Evolutionary conservation across 495 filamentous ascomycete species (phyloP), one percentile per base, ranked within the genome.

Genomic region (Evernia prunastri): DNA sequence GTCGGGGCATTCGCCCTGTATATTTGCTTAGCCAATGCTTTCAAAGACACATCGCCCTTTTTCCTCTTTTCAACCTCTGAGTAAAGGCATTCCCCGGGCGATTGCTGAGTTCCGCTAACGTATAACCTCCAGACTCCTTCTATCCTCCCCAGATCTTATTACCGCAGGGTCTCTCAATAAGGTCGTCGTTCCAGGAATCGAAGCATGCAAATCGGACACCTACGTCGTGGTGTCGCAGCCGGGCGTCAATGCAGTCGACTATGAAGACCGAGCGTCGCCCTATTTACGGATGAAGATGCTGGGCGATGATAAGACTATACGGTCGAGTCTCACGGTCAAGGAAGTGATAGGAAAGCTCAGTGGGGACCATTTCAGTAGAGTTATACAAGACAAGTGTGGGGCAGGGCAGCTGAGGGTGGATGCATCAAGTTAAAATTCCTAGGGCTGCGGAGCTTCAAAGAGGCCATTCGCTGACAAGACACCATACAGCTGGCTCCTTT

Each of bases 201-300:
- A 76, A 15, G 70, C 70, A n/a, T 96, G 91, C 73, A 83, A 85
- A 2, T 90, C 89, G 5, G 81, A 87, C 39, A 83, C 82, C 51
- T 97, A 96, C 79, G 77, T 96, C 71, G 75, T 97, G 66, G 84
- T 93, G 60, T 84, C 83, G 25, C 91, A 95, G 68, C 89, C 91
- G 6, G 87, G 89, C 60, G 78, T 92, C 45, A 84, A 89, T 70
- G 84, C 85, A 58, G 78, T 77, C 63, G 87, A 91, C 72, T 85
- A 86, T 69, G 68, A 77, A 42, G 74, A 81, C 54, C 76, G 77
- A 63, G 78, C 83, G 8, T 76, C 83, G 60, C 86, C 87, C 57
- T 82, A 86, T 70, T 77, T 96, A 58, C 81, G 81, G 61, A 76
- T 75, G 65, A 80, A 76, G 68, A 73, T 84, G 72, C 70, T 74